Conservation (phyloP, 2,329 filamentous ascomycete genomes). For the Arthrobotrys entomopaga region DNA sequence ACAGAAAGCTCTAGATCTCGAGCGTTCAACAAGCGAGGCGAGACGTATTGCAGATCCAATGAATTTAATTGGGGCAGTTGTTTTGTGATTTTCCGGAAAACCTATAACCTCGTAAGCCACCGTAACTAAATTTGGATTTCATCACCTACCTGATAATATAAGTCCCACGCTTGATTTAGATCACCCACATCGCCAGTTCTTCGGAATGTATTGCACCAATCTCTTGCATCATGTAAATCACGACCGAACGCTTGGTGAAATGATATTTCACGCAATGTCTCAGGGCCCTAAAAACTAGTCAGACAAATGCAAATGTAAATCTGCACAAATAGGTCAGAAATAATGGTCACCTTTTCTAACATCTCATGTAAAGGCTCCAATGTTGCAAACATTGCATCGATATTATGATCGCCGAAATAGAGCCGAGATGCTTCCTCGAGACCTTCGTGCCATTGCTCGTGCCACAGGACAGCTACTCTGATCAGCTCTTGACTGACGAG, state of each 20-base stretch:
- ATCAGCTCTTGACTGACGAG: constrained; percentile 96
- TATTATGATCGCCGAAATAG: constrained; percentile 97
- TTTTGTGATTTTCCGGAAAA: constrained; percentile 92
- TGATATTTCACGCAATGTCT: constrained; percentile 90
- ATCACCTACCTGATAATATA: constrained; percentile 79
- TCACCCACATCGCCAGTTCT: constrained; percentile 90
- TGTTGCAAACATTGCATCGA: constrained; percentile 94
- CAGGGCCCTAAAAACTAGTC: constrained; percentile 71
- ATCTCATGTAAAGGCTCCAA: constrained; percentile 90
- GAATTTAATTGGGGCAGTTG: constrained; percentile 93
- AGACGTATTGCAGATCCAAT: constrained; percentile 95
- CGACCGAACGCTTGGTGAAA: constrained; percentile 97
- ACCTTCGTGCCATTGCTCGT: constrained; percentile 98
- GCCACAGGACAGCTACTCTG: constrained; percentile 95
- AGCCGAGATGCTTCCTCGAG: constrained; percentile 94
- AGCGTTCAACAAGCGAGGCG: constrained; percentile 86
- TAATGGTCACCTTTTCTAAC: constrained; percentile 71
- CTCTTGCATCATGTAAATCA: constrained; percentile 90
- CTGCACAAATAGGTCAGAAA: neutral
- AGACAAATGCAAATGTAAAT: neutral
- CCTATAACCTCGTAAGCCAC: constrained; percentile 61
- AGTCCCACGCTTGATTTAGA: constrained; percentile 97
- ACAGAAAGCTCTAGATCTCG: constrained; percentile 90
- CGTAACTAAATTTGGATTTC: neutral
- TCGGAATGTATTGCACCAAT: constrained; percentile 94